Evolutionary conservation across 768 basidiomycete genomes (phyloP).

Genomic region (Mycena pura): DNA sequence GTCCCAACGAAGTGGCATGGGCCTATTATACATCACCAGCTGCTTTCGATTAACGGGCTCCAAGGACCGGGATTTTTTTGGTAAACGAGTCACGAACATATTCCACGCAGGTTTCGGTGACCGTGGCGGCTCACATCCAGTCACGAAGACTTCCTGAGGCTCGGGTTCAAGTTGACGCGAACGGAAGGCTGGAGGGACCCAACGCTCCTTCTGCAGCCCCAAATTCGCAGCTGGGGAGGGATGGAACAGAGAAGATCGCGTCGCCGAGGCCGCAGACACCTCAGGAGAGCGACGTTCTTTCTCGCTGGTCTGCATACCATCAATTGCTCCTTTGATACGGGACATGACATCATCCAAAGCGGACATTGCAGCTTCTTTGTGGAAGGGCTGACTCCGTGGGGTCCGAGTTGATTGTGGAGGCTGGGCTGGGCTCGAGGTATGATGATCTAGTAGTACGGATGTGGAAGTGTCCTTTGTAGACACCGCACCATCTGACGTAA

Average conservation of each 20-base stretch:
- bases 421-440: conserved; percentile 17
- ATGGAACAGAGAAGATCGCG: conserved; percentile 20
- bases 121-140: conserved; percentile 53
- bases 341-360: conserved; percentile 85
- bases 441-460: conserved; percentile 1
- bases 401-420: conserved; percentile 40
- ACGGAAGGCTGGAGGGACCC: conserved; percentile 65
- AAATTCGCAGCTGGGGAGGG: conserved; percentile 26
- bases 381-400: conserved; percentile 48
- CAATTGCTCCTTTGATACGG: conserved; percentile 82
- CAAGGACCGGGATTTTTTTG: conserved; percentile 47
- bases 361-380: conserved; percentile 67
- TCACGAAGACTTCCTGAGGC: conserved; percentile 53
- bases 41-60: conserved; percentile 59
- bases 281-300: conserved; percentile 40
- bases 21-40: conserved; percentile 48
- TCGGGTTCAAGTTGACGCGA: conserved; percentile 44
- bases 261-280: conserved; percentile 22
- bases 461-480: conserved; percentile 24
- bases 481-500: conserved; percentile 9
- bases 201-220: conserved; percentile 50
- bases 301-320: conserved; percentile 65
- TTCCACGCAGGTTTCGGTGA: conserved; percentile 52
- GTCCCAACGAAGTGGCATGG: conserved; percentile 60
- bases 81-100: conserved; percentile 53